phyloP scores from a whole-genome alignment of 768 basidiomycete species.

The Obba rivulosa region DNA sequence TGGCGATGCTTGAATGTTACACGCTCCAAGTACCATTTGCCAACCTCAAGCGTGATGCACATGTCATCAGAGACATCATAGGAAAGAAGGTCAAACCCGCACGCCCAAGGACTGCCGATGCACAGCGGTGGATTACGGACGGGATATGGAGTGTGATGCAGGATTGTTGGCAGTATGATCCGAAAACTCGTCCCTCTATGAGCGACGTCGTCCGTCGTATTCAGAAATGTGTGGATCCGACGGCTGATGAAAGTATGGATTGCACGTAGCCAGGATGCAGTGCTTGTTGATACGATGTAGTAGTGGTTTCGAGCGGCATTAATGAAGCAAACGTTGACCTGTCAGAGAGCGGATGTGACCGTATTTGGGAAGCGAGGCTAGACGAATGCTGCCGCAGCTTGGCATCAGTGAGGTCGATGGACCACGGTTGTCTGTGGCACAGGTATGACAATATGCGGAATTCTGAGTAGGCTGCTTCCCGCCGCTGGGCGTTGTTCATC shows the following conservation, averaged over 20 bases:
- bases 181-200: conserved; percentile 37
- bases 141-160: conserved; percentile 42
- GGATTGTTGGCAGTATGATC: conserved; percentile 40
- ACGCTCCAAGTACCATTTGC: conserved; percentile 50
- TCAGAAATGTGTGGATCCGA: conserved; percentile 13
- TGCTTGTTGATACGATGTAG: background rate
- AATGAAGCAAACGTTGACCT: too few species aligned
- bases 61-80: conserved; percentile 43
- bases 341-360: background rate
- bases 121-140: conserved; percentile 38
- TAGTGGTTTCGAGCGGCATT: too few species aligned
- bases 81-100: conserved; percentile 33
- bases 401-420: too few species aligned
- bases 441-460: too few species aligned
- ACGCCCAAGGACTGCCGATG: conserved; percentile 34
- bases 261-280: background rate
- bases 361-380: background rate
- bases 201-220: conserved; percentile 25
- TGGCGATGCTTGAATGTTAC: conserved; percentile 55
- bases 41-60: conserved; percentile 42
- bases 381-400: too few species aligned
- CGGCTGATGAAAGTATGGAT: conserved; percentile 5
- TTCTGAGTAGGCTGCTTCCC: too few species aligned
- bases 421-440: too few species aligned
- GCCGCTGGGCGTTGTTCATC: too few species aligned